phyloP scores from a whole-genome alignment of 2,329 filamentous ascomycete genomes.

The Ophiostoma piceae region DNA sequence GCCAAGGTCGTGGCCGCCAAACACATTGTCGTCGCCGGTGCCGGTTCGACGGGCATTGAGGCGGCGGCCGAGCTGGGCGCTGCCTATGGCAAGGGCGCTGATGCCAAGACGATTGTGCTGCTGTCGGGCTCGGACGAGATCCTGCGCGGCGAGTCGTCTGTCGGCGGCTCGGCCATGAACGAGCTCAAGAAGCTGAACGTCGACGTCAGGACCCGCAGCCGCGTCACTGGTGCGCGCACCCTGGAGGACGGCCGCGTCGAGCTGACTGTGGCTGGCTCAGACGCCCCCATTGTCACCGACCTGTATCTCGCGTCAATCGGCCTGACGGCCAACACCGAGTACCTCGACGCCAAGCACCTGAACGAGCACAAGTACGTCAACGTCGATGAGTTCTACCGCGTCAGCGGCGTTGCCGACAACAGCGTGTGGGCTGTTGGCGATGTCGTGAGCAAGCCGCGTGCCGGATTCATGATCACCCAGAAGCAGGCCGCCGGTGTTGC shows the following conservation, averaged over 20 bases:
- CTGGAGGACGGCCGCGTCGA: slow-evolving; percentile 44
- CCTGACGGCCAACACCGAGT: slow-evolving; percentile 51
- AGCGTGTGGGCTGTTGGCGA: slow-evolving; percentile 52
- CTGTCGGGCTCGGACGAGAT: slow-evolving; percentile 43
- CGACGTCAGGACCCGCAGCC: slow-evolving; percentile 40
- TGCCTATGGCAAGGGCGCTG: slow-evolving; percentile 37
- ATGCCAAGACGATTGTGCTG: slow-evolving; percentile 42
- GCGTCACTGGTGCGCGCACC: slow-evolving; percentile 37
- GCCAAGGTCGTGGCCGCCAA: slow-evolving; percentile 42
- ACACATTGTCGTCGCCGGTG: slow-evolving; percentile 53
- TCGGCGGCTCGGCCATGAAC: slow-evolving; percentile 38
- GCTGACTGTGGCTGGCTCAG: slow-evolving; percentile 42
- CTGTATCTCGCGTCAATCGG: slow-evolving; percentile 50
- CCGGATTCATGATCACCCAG: slow-evolving; percentile 41
- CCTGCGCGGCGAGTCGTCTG: slow-evolving; percentile 42
- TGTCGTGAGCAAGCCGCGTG: slow-evolving; percentile 46
- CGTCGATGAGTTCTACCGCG: slow-evolving; percentile 49
- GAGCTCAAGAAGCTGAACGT: slow-evolving; percentile 53
- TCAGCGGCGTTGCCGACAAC: slow-evolving; percentile 38
- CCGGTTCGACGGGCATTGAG: slow-evolving; percentile 53
- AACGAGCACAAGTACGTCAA: slow-evolving; percentile 43
- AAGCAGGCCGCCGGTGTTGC: slow-evolving; percentile 51
- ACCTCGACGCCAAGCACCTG: slow-evolving; percentile 43
- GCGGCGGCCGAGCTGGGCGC: slow-evolving; percentile 50
- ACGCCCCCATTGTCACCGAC: slow-evolving; percentile 48